Evolutionary conservation across 805 yeast genomes (phyloP), one percentile per base, ranked within the genome.

Genomic region (Maudiozyma barnettii): DNA sequence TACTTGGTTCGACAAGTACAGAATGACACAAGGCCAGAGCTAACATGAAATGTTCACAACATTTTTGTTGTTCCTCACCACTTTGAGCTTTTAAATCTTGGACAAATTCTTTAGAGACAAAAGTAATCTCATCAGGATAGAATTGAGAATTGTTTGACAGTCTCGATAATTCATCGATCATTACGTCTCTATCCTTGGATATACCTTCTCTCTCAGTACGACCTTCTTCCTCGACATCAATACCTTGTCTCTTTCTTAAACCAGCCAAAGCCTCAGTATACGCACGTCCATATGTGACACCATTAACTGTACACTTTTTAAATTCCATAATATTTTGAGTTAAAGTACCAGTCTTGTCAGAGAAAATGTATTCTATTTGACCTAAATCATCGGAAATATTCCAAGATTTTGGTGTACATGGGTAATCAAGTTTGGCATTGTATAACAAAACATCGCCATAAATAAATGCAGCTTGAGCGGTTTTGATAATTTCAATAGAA

Each of bases 241-340:
- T 64, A 30, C 95, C 95, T 64, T 80, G 80, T 60, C 95, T 71
- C 63, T 84, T 82, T 57, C 86, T 74, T 59, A 85, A 71, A 40
- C 93, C 95, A 18, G 84, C 86, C 40, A 79, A 70, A 0, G 93
- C 93, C 58, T 85, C 95, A 1, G 95, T 85, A 57, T 85, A 85
- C 0, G 93, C 93, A 50, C 78, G 67, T 23, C 95, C 95, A 58
- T 85, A 85, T 14, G 81, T 71, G 19, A 72, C 68, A 42, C 93
- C 93, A 58, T 78, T 78, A 45, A 85, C 79, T 3, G 93, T 79
- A 63, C 88, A 80, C 60, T 84, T 85, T 55, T 84, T 85, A 64
- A 82, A 84, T 60, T 85, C 93, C 95, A 85, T 85, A 23, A 84
- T 78, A 59, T 84, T 84, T 61, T 84, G 93, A 1, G 95, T 84